phyloP scores from a whole-genome alignment of 2,329 filamentous ascomycete genomes.

The Botrytis cinerea region DNA sequence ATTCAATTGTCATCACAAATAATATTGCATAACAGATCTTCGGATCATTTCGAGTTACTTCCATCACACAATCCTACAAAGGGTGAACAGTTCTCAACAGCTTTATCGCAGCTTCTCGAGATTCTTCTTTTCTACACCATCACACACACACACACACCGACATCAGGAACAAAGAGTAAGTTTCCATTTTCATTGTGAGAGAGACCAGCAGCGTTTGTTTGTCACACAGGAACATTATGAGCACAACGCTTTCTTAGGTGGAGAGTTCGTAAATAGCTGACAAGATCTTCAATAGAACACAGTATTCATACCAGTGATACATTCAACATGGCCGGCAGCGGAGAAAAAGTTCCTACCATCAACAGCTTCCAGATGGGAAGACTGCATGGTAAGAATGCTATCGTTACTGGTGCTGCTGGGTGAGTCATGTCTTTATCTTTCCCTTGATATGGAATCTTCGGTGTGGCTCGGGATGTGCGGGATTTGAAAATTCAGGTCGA shows the following conservation, averaged over 20 bases:
- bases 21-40: background rate
- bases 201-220: background rate
- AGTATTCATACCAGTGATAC: background rate
- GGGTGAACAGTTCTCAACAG: background rate
- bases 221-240: background rate
- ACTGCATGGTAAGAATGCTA: conserved; percentile 44
- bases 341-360: conserved; percentile 36
- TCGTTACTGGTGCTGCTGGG: conserved; percentile 71
- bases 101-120: background rate
- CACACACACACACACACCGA: background rate
- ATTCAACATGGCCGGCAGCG: conserved; percentile 28
- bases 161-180: conserved; percentile 19
- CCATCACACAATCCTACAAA: background rate
- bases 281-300: background rate
- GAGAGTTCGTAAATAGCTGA: background rate
- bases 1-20: conserved; percentile 7
- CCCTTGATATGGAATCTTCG: background rate
- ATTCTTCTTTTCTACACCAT: background rate
- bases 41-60: background rate
- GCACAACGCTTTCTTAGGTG: background rate
- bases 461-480: background rate
- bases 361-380: conserved; percentile 43
- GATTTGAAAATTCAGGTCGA: background rate
- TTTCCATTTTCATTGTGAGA: background rate
- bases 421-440: conserved; percentile 45